Percentiles rank a stretch among this genome's conserved stretches.
Evolutionary conservation across 345 rosid species (phyloP).

Genomic region (Limnanthes douglasii): DNA sequence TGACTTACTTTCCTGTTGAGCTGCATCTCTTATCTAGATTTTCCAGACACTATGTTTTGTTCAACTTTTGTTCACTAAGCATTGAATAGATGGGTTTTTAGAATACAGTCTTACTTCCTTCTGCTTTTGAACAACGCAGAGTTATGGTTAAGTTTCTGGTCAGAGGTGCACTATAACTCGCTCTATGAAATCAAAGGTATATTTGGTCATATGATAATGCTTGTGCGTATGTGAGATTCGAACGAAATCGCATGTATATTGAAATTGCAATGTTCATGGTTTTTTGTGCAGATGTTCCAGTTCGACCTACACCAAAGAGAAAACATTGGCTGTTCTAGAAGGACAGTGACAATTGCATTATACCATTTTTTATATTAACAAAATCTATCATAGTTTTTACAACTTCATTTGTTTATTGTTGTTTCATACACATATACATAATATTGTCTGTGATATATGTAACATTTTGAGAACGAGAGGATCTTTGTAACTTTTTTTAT

Average conservation of each 20-base stretch:
- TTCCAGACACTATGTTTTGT: too few relatives aligned
- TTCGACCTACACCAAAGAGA: slow-evolving; percentile 60
- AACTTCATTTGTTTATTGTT: too few relatives aligned
- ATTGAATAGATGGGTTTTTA: too few relatives aligned
- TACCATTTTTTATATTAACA: too few relatives aligned
- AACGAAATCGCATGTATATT: slow-evolving; percentile 1
- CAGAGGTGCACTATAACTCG: slow-evolving; percentile 96
- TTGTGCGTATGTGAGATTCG: neutral
- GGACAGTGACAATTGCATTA: too few relatives aligned
- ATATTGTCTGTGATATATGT: too few relatives aligned
- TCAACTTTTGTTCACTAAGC: too few relatives aligned
- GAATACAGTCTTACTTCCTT: too few relatives aligned
- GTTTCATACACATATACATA: too few relatives aligned
- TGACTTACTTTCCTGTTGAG: neutral
- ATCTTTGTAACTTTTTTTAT: too few relatives aligned
- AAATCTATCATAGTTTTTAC: too few relatives aligned
- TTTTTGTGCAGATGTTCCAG: slow-evolving; percentile 42
- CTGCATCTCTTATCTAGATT: neutral
- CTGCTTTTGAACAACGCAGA: slow-evolving; percentile 32
- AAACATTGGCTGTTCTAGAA: slow-evolving; percentile 87
- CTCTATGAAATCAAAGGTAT: slow-evolving; percentile 68
- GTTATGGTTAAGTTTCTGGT: slow-evolving; percentile 98
- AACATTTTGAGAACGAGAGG: too few relatives aligned
- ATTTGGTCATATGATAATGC: slow-evolving; percentile 8
- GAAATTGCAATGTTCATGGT: slow-evolving; percentile 1